phyloP scores from a whole-genome alignment of 176 grass and related monocot genomes.

The sorghum (Sorghum bicolor) region DNA sequence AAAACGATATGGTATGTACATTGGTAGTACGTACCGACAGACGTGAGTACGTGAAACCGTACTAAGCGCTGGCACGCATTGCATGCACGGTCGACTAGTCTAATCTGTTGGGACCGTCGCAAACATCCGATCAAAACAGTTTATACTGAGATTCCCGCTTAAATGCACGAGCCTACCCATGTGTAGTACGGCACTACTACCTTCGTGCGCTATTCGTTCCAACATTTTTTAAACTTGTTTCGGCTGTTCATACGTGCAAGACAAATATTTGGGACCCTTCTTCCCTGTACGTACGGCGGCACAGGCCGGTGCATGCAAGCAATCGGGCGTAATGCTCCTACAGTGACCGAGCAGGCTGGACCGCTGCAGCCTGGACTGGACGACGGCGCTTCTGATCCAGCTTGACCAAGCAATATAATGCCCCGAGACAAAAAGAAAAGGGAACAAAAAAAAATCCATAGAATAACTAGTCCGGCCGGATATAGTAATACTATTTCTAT shows the following conservation, averaged over 20 bases:
- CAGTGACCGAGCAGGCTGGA: neutral
- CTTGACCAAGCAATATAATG: conserved; percentile 3
- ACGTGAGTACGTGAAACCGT: too few relatives aligned
- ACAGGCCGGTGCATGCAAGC: neutral
- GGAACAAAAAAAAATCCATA: neutral
- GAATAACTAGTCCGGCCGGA: neutral
- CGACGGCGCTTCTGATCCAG: neutral
- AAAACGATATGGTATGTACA: too few relatives aligned
- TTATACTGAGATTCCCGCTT: neutral
- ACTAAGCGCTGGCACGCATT: neutral
- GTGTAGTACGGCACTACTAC: neutral
- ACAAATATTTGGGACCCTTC: neutral
- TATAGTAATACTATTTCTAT: neutral
- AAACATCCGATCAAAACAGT: conserved; percentile 30
- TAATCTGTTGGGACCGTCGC: conserved; percentile 20
- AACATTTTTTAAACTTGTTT: neutral
- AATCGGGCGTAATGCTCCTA: too few relatives aligned
- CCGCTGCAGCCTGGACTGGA: neutral
- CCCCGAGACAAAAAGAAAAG: neutral
- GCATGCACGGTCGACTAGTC: conserved; percentile 8
- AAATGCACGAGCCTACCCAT: conserved; percentile 24
- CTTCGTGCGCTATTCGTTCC: neutral
- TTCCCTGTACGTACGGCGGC: neutral
- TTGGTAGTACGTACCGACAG: too few relatives aligned
- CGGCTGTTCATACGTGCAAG: neutral